Evolutionary conservation across 345 rosid species (phyloP), one percentile per base, ranked within the genome.

Genomic region (Salix suchowensis): DNA sequence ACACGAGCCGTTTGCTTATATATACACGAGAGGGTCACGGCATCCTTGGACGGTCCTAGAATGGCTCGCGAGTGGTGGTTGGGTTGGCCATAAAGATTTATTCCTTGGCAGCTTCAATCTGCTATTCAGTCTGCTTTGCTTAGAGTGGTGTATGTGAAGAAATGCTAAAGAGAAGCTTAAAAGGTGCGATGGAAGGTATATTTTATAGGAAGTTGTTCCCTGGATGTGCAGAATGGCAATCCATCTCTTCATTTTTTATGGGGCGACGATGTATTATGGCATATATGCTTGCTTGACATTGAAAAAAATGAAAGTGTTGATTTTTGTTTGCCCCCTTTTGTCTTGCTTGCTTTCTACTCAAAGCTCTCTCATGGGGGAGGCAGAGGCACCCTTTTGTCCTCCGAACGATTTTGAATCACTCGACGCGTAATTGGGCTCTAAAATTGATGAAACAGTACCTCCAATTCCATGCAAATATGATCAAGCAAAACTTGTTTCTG

Each of bases 311-410:
- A 46, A 74, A 83, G 74, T 61, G 79, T 72, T 52, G 76, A 81
- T 69, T 39, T 85, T 77, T 66, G 73, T 76, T 48, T 66, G 52
- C 39, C 78, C 39, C 78, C 72, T 73, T 78, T 81, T 80, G 88
- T 84, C 80, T 91, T 89, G 90, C 92, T 91, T 91, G 88, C 88
- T 91, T 91, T 89, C 89, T 76, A 91, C 95, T 91, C 95, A 89
- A 87, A 83, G 84, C 78, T 64, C 73, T 75, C 80, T 65, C 71
- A 10, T 58, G 64, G 0, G 4, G 28, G 64, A 58, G 64, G 64
- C 64, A 15, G 23, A 7, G 58, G 23, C 58, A 52, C 58, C 58
- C 58, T 52, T 19, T 19, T 52, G 23, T 19, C 58, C 23, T 18
- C 2, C 19, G 58, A 52, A 19, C 21, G 58, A 58, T 12, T 58